Evolutionary conservation across 495 filamentous ascomycete genomes (phyloP).

Genomic region (Xeromyces bisporus): DNA sequence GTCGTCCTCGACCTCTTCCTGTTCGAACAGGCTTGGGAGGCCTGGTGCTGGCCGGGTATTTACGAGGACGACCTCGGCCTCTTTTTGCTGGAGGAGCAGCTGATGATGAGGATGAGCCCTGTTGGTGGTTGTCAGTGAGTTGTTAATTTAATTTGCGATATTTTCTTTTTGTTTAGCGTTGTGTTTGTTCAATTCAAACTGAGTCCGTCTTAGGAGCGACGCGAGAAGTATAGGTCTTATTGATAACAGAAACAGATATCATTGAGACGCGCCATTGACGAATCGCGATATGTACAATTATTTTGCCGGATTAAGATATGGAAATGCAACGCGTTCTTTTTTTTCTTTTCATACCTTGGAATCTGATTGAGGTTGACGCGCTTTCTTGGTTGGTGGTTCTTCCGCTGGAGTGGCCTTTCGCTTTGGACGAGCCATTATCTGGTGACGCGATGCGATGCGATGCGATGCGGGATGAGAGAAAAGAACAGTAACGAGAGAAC

Average conservation of each 20-base stretch:
- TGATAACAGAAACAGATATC: background rate
- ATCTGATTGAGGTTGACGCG: background rate
- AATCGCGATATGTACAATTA: too few species aligned
- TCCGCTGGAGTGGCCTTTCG: background rate
- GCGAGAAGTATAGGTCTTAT: too few species aligned
- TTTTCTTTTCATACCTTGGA: too few species aligned
- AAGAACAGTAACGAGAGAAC: background rate
- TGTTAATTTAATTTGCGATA: background rate
- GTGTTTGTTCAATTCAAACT: background rate
- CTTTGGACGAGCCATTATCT: background rate
- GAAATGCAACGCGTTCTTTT: background rate
- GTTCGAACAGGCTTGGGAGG: slow-evolving; percentile 9
- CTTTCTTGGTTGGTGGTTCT: background rate
- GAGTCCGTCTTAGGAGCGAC: background rate
- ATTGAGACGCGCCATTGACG: background rate
- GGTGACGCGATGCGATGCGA: background rate
- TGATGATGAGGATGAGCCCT: too few species aligned
- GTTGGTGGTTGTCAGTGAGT: too few species aligned
- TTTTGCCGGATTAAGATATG: too few species aligned
- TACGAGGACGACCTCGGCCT: slow-evolving; percentile 24
- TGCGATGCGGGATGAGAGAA: background rate
- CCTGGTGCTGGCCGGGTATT: slow-evolving; percentile 11
- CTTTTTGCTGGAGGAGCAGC: slow-evolving; percentile 12
- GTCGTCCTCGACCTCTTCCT: slow-evolving; percentile 24
- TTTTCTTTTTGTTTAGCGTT: background rate